Evolutionary conservation across 768 basidiomycete genomes (phyloP), one percentile per base, ranked within the genome.

Genomic region (Coprinellus micaceus): DNA sequence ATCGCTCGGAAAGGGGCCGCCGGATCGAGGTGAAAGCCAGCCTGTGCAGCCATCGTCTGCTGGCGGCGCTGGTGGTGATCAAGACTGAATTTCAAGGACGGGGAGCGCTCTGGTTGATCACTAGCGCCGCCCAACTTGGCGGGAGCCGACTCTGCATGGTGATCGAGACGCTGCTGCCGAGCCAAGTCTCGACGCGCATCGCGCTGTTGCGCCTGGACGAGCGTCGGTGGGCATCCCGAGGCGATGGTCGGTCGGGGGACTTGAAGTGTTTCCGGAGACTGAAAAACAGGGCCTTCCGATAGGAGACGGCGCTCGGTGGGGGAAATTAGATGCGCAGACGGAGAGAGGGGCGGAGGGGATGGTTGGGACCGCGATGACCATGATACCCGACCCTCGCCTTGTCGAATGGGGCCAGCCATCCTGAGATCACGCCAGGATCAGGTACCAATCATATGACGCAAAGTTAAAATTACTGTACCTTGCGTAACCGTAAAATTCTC

Each of bases 401-500:
- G 77, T 10, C 75, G 71, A 33, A 93, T 78, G 9, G 83, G 80
- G 5, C 89, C 82, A 9, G 77, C 70, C 91, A 94, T 93, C 65
- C 90, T 90, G 63, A 37, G 43, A 21, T 52, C 41, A 30, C 65
- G 39, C 44, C 10, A 36, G 40, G 4, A 9, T 43, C n/a, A 43
- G 15, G 40, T 5, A 21, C 19, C n/a, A 21, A 7, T 21, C 40
- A 21, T 7, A n/a, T n/a, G n/a, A n/a, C n/a, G n/a, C n/a, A n/a
- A n/a, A n/a, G 22, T 19, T 15, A 43, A 19, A 52, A 33, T 17
- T 24, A 71, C 75, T 58, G 6, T 70, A 93, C 85, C 81, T 84
- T 11, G 92, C 94, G 66, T 91, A 95, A 21, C 95, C 95, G 64
- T 89, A 97, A 66, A 97, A 98, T 68, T 93, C 92, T 33, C 96